Evolutionary conservation across 768 basidiomycete genomes (phyloP).

Genomic region (Sarcodon aspratus): DNA sequence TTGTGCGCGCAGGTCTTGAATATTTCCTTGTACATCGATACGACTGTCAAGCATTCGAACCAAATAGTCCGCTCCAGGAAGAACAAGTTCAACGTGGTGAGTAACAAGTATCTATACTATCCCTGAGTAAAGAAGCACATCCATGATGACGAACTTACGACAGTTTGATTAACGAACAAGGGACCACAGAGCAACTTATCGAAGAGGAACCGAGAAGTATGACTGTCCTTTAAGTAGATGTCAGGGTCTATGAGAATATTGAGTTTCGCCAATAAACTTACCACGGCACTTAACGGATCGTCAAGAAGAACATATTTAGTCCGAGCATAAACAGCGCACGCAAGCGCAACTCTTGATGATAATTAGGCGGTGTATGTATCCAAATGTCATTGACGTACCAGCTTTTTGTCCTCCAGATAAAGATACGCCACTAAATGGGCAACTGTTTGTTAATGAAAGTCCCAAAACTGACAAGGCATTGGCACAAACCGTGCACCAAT

Average conservation of each 20-base stretch:
- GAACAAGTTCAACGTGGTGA: constrained; percentile 75
- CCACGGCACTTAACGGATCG: constrained; percentile 76
- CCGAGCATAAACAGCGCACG: constrained; percentile 67
- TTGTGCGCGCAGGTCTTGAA: constrained; percentile 47
- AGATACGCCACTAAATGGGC: constrained; percentile 45
- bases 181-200: constrained; percentile 58
- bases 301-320: constrained; percentile 52
- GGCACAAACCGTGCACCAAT: constrained; percentile 54
- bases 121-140: not conserved
- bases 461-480: not conserved
- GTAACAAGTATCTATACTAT: constrained; percentile 52
- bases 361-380: not conserved
- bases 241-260: not conserved
- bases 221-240: constrained; percentile 38
- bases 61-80: constrained; percentile 62
- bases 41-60: constrained; percentile 76
- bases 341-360: constrained; percentile 57
- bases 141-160: constrained; percentile 26
- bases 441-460: not conserved
- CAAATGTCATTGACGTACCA: constrained; percentile 24
- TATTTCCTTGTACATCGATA: constrained; percentile 62
- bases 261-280: constrained; percentile 22
- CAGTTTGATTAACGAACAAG: constrained; percentile 55
- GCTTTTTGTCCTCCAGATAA: constrained; percentile 80
- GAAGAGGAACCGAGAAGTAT: constrained; percentile 52